A percentile compares a stretch with the other conserved stretches of the same genome.
Evolutionary conservation across 2,329 filamentous ascomycete genomes (phyloP).

Genomic region (Aphanocladium album): DNA sequence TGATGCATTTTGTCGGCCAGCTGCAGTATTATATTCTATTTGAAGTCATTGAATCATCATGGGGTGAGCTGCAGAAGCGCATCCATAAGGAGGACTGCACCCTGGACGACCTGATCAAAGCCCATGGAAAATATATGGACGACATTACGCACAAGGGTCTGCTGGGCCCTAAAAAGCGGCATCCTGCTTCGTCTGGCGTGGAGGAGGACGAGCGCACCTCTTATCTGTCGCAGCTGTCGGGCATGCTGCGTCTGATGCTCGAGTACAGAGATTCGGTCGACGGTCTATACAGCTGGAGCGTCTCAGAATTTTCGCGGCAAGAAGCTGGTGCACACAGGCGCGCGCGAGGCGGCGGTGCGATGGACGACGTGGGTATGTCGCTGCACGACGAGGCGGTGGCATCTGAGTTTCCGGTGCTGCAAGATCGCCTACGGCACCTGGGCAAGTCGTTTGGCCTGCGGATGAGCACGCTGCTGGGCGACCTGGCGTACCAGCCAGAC

Average conservation of each 20-base stretch:
- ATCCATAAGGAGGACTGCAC: conserved; percentile 83
- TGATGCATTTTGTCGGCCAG: conserved; percentile 97
- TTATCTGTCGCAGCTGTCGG: conserved; percentile 87
- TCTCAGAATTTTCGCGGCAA: conserved; percentile 92
- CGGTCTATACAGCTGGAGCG: conserved; percentile 88
- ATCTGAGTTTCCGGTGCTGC: conserved; percentile 66
- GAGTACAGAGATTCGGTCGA: conserved; percentile 90
- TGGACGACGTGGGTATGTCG: conserved; percentile 25
- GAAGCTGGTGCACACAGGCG: conserved; percentile 71
- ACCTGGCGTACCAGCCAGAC: conserved; percentile 88
- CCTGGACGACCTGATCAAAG: conserved; percentile 88
- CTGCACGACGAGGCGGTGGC: conserved; percentile 51
- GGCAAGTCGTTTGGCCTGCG: conserved; percentile 70
- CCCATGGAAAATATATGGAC: conserved; percentile 85
- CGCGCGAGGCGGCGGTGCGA: conserved; percentile 40
- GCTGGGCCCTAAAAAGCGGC: conserved; percentile 60
- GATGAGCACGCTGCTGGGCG: conserved; percentile 78
- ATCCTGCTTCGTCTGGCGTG: not conserved
- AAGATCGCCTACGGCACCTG: conserved; percentile 66
- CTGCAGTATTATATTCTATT: conserved; percentile 98
- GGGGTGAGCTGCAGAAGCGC: conserved; percentile 81
- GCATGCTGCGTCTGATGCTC: conserved; percentile 90
- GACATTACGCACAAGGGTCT: conserved; percentile 95
- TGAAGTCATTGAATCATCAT: conserved; percentile 94
- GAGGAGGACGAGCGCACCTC: conserved; percentile 63